phyloP scores from a whole-genome alignment of 495 filamentous ascomycete genomes.

The Aspergillus carlsbadensis region DNA sequence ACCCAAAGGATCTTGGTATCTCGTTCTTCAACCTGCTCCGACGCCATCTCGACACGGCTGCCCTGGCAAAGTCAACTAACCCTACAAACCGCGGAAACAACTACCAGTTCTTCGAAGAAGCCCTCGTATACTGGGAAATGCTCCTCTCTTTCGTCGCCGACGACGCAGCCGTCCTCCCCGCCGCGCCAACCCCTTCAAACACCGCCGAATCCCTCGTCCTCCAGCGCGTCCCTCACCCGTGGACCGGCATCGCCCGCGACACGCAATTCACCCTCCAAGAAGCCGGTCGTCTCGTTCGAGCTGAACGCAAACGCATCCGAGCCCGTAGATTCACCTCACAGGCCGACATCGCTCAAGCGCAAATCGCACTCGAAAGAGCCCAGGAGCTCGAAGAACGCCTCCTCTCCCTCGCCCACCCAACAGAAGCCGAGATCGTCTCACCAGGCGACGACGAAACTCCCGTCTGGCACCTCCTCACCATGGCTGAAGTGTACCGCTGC shows the following conservation, averaged over 20 bases:
- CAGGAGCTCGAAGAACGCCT: constrained; percentile 51
- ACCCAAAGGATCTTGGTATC: constrained; percentile 52
- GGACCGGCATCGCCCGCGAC: constrained; percentile 57
- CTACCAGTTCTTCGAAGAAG: constrained; percentile 57
- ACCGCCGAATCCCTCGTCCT: constrained; percentile 32
- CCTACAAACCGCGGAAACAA: constrained; percentile 38
- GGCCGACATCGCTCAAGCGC: constrained; percentile 39
- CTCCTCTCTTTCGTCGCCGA: constrained; percentile 56
- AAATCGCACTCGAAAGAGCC: constrained; percentile 46
- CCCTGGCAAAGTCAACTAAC: constrained; percentile 14
- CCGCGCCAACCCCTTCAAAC: constrained; percentile 19
- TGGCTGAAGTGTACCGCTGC: constrained; percentile 57
- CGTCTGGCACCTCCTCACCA: constrained; percentile 55
- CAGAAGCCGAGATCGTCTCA: constrained; percentile 49
- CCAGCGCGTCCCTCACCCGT: constrained; percentile 53
- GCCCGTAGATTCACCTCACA: constrained; percentile 36
- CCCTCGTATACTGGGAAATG: constrained; percentile 62
- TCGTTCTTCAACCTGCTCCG: constrained; percentile 47
- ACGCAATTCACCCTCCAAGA: constrained; percentile 55
- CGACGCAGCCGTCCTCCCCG: constrained; percentile 33
- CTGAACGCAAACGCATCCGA: constrained; percentile 45
- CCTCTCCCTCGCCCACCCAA: constrained; percentile 46
- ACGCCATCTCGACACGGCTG: constrained; percentile 39
- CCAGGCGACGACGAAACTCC: constrained; percentile 56
- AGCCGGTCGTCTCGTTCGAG: constrained; percentile 52